Conservation (phyloP, 139 green algal species). For the Chlamydomonas applanata region DNA sequence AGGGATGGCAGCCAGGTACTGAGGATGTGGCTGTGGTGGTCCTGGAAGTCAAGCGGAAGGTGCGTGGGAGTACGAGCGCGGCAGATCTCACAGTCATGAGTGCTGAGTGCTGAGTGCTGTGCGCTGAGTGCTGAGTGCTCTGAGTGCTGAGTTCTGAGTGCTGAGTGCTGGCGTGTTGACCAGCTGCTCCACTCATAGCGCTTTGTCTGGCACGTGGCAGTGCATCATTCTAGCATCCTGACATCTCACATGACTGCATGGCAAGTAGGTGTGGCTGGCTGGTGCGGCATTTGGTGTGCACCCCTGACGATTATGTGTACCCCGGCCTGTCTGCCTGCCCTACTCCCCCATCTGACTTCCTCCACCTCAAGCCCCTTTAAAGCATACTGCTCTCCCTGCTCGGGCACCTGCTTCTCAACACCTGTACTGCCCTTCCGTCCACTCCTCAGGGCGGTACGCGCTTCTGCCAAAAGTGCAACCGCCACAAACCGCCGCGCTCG, state of each 20-base stretch:
- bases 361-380: neutral
- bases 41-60: slow-evolving; percentile 65
- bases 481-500: slow-evolving; percentile 75
- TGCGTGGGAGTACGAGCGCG: too few species aligned
- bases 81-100: too few species aligned
- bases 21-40: slow-evolving; percentile 28
- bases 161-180: too few species aligned
- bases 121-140: too few species aligned
- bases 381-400: neutral
- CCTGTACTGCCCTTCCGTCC: neutral
- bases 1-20: slow-evolving; percentile 43
- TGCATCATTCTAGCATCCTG: too few species aligned
- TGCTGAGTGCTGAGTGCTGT: too few species aligned
- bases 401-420: neutral
- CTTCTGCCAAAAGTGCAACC: slow-evolving; percentile 84
- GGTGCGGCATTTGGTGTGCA: neutral
- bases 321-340: neutral
- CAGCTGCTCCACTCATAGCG: too few species aligned
- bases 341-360: too few species aligned
- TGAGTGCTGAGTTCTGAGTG: too few species aligned
- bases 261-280: too few species aligned
- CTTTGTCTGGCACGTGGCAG: too few species aligned
- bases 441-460: slow-evolving; percentile 52
- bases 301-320: neutral
- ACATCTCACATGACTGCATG: too few species aligned